These are phyloP conservation scores for Pterulicium gracile DNA, from an alignment of 1,284 basidiomycete species.

Conservation along the genomic window DNA sequence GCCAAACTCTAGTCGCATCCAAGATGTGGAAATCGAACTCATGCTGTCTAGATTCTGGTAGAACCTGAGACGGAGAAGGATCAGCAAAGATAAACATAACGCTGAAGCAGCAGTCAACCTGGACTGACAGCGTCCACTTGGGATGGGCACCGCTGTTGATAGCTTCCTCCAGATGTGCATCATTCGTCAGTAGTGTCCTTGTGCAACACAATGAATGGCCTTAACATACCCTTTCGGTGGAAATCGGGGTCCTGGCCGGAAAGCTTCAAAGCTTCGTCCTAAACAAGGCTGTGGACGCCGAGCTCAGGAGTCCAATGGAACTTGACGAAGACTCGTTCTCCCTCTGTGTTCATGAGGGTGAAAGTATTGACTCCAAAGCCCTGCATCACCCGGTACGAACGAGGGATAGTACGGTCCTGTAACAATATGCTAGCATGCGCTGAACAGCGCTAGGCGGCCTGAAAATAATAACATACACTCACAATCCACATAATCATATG, in stretches of 20 bases:
- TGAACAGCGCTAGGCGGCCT: no score
- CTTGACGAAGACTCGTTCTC: slow-evolving; percentile 72
- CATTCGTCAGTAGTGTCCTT: no score
- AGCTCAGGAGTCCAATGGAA: slow-evolving; percentile 78
- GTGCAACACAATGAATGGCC: no score
- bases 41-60: slow-evolving; percentile 57
- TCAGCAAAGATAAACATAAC: no score
- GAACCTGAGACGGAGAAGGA: no score
- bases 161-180: slow-evolving; percentile 68
- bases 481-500: slow-evolving; percentile 81
- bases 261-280: slow-evolving; percentile 83
- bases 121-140: slow-evolving; percentile 71
- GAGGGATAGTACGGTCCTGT: slow-evolving; percentile 43
- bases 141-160: slow-evolving; percentile 59
- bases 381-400: slow-evolving; percentile 80
- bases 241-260: slow-evolving; percentile 66
- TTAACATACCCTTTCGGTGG: slow-evolving; percentile 11
- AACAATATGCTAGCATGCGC: no score
- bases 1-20: slow-evolving; percentile 80
- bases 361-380: slow-evolving; percentile 81
- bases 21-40: slow-evolving; percentile 76
- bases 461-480: no score
- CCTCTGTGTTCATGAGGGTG: slow-evolving; percentile 55
- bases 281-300: slow-evolving; percentile 72
- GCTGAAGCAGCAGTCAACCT: no score